phyloP scores from a whole-genome alignment of 805 yeast genomes.

The Metschnikowia aberdeeniae region DNA sequence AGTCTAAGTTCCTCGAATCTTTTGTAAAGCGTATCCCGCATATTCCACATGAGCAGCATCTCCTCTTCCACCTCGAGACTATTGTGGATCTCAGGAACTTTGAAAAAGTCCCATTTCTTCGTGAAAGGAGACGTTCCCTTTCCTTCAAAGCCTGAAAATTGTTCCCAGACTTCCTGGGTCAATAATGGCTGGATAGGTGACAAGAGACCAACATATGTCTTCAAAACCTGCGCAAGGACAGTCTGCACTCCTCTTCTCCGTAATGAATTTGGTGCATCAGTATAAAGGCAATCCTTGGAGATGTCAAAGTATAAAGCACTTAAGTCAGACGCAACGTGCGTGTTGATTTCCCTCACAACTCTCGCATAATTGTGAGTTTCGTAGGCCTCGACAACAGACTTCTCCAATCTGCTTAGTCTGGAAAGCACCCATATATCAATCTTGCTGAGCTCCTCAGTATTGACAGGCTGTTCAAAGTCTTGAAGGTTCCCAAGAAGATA shows the following conservation, averaged over 20 bases:
- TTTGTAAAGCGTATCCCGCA: conserved; percentile 48
- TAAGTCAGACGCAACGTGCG: conserved; percentile 68
- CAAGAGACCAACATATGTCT: conserved; percentile 59
- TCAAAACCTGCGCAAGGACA: conserved; percentile 57
- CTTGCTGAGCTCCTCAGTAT: conserved; percentile 28
- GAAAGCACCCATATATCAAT: conserved; percentile 65
- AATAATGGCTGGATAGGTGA: conserved; percentile 82
- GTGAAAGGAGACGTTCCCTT: conserved; percentile 14
- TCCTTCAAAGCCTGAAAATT: conserved; percentile 23
- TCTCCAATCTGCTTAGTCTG: conserved; percentile 47
- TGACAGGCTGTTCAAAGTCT: conserved; percentile 37
- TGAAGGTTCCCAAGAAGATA: conserved; percentile 76
- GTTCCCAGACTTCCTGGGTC: conserved; percentile 85
- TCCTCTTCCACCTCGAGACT: conserved; percentile 37
- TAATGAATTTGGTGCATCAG: conserved; percentile 48
- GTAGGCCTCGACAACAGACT: conserved; percentile 42
- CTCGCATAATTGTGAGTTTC: conserved; percentile 60
- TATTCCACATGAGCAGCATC: conserved; percentile 42
- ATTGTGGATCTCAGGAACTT: conserved; percentile 30
- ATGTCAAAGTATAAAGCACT: conserved; percentile 86
- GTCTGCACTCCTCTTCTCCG: conserved; percentile 62
- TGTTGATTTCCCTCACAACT: conserved; percentile 62
- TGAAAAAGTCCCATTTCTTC: conserved; percentile 19
- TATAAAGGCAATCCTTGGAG: conserved; percentile 80
- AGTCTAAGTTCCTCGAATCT: conserved; percentile 55